Conservation (phyloP, 1,284 basidiomycete species). For the Puccinia horiana region DNA sequence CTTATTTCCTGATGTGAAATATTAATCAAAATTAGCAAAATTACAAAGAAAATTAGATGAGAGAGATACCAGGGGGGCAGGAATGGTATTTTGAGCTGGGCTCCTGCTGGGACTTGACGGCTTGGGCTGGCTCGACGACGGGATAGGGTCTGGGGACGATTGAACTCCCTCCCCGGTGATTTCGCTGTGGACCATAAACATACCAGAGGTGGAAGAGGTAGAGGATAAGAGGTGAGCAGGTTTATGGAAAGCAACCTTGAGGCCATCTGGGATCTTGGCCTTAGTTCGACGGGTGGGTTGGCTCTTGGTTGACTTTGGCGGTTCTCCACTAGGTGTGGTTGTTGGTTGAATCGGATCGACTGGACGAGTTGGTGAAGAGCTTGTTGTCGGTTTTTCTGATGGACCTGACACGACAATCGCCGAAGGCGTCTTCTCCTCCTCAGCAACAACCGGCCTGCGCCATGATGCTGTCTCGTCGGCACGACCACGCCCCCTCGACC, state of each 20-base stretch:
- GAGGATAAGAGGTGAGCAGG: slow-evolving; percentile 30
- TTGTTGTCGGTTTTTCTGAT: background rate
- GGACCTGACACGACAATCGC: background rate
- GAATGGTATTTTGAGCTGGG: background rate
- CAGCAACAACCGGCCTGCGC: slow-evolving; percentile 40
- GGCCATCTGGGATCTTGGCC: slow-evolving; percentile 37
- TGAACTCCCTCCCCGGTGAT: slow-evolving; percentile 29
- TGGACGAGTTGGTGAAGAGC: background rate
- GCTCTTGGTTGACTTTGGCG: slow-evolving; percentile 2
- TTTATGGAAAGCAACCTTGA: slow-evolving; percentile 41
- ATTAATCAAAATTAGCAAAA: background rate
- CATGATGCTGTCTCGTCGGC: slow-evolving; percentile 40
- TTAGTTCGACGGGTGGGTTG: slow-evolving; percentile 11
- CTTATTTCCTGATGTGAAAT: slow-evolving; percentile 5
- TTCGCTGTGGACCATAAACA: slow-evolving; percentile 49
- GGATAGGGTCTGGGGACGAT: background rate
- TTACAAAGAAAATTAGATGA: slow-evolving; percentile 1
- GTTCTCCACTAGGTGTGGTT: background rate
- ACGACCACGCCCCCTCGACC: slow-evolving; percentile 16
- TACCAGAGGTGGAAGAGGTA: slow-evolving; percentile 9
- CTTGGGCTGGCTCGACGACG: slow-evolving; percentile 11
- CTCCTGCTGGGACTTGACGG: slow-evolving; percentile 13
- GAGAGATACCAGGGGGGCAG: slow-evolving; percentile 39
- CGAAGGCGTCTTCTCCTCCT: slow-evolving; percentile 11
- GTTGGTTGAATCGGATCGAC: background rate